Conservation (phyloP, 116 monocot genomes). For the Phalaenopsis hybrid region DNA sequence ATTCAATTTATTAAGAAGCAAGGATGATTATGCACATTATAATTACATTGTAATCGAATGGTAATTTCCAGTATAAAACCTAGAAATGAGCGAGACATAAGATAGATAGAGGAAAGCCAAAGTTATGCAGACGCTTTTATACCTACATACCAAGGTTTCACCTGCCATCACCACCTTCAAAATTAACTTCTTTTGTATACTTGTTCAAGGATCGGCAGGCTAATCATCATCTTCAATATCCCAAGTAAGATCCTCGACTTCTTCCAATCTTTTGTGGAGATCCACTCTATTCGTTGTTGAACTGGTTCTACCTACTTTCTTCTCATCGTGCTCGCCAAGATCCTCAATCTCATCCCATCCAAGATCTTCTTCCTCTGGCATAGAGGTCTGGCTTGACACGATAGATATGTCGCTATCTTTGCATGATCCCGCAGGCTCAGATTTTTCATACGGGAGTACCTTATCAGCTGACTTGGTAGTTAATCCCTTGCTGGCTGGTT, state of each 20-base stretch:
- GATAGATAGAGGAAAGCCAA: not conserved
- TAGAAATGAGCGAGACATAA: not conserved
- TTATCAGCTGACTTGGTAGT: slow-evolving; percentile 18
- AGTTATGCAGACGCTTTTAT: not conserved
- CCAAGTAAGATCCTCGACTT: slow-evolving; percentile 87
- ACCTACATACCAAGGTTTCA: not conserved
- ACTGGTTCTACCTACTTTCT: slow-evolving; percentile 26
- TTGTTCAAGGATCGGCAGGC: slow-evolving; percentile 3
- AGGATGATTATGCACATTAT: not conserved
- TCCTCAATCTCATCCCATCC: slow-evolving; percentile 95
- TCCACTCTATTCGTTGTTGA: slow-evolving; percentile 36
- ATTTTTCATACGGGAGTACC: slow-evolving; percentile 17
- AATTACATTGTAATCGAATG: not conserved
- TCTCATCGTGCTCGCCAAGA: slow-evolving; percentile 75
- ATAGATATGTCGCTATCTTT: slow-evolving; percentile 61
- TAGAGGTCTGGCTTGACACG: slow-evolving; percentile 59
- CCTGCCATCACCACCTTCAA: not conserved
- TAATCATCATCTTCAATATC: slow-evolving; percentile 82
- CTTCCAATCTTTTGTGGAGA: slow-evolving; percentile 58
- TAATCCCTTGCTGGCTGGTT: not conserved
- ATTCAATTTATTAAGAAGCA: not conserved
- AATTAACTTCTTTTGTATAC: not conserved
- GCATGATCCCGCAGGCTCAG: slow-evolving; percentile 33
- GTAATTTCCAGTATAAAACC: not conserved
- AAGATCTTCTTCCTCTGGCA: slow-evolving; percentile 59